Conservation (phyloP, 176 grass and related monocot species). For the Musa troglodytarum region DNA sequence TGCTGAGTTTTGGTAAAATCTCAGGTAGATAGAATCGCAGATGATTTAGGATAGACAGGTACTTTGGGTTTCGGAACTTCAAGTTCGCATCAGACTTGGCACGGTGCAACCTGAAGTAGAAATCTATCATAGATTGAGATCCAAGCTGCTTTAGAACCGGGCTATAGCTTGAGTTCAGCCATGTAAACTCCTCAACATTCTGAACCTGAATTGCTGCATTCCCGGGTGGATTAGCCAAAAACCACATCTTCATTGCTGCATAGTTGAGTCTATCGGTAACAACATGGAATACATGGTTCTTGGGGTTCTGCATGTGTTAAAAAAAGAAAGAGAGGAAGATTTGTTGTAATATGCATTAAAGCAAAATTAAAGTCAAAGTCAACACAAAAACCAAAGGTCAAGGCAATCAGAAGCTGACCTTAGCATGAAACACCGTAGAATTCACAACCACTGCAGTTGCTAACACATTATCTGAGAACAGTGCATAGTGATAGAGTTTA, state of each 20-base stretch:
- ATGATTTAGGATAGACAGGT: conserved; percentile 93
- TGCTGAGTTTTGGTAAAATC: conserved; percentile 73
- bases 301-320: conserved; percentile 48
- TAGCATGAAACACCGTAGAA: conserved; percentile 72
- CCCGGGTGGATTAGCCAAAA: conserved; percentile 65
- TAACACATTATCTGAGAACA: conserved; percentile 93
- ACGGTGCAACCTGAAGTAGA: conserved; percentile 58
- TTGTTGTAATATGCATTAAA: not conserved
- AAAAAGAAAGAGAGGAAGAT: not conserved
- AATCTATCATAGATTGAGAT: conserved; percentile 68
- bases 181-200: conserved; percentile 81
- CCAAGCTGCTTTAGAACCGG: conserved; percentile 86
- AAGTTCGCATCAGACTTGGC: conserved; percentile 49
- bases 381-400: not conserved
- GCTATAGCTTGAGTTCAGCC: conserved; percentile 86
- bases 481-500: conserved; percentile 76
- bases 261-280: conserved; percentile 89
- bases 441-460: conserved; percentile 84
- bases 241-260: conserved; percentile 96
- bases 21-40: conserved; percentile 90
- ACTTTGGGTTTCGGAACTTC: conserved; percentile 88
- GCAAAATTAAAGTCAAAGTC: not conserved
- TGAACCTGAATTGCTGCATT: conserved; percentile 66
- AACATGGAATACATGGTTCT: conserved; percentile 80
- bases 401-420: conserved; percentile 32